These are phyloP conservation scores for Sphagnum fallax DNA, from an alignment of 228 moss, liverwort and hornwort genomes.

Conservation along the genomic window DNA sequence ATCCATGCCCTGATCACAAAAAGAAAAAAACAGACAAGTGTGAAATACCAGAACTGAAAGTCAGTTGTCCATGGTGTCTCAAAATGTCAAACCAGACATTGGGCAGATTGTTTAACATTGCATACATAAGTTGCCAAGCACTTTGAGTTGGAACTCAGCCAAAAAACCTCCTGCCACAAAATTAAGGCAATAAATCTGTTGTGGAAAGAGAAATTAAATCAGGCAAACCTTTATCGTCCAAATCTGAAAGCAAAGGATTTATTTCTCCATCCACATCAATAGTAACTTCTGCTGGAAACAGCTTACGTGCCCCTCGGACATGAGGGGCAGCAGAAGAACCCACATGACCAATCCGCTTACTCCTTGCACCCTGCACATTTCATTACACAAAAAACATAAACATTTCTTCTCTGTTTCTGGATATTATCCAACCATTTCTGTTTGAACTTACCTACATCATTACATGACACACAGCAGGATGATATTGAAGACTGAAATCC, in stretches of 20 bases:
- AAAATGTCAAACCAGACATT: background rate
- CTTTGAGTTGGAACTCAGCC: background rate
- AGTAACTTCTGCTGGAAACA: conserved; percentile 49
- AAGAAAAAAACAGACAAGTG: background rate
- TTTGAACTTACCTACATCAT: too few species aligned
- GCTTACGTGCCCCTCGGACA: conserved; percentile 67
- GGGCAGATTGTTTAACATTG: background rate
- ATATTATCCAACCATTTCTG: too few species aligned
- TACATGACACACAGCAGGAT: too few species aligned
- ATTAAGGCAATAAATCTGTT: too few species aligned
- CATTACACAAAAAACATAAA: background rate
- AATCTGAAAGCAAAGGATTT: conserved; percentile 32
- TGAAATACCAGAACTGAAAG: background rate
- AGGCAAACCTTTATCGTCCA: conserved; percentile 87
- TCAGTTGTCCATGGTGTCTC: background rate
- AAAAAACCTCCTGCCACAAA: too few species aligned
- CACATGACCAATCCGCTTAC: conserved; percentile 30
- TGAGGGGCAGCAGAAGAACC: conserved; percentile 60
- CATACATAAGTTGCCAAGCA: background rate
- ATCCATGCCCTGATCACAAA: conserved; percentile 69
- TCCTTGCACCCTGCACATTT: conserved; percentile 46
- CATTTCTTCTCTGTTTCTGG: background rate
- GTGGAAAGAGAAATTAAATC: background rate
- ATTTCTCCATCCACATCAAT: conserved; percentile 64
- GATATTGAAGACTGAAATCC: too few species aligned